Percentiles rank a stretch among this genome's conserved stretches.
phyloP scores from a whole-genome alignment of 2,329 filamentous ascomycete species.

The Epichloe hybrida region DNA sequence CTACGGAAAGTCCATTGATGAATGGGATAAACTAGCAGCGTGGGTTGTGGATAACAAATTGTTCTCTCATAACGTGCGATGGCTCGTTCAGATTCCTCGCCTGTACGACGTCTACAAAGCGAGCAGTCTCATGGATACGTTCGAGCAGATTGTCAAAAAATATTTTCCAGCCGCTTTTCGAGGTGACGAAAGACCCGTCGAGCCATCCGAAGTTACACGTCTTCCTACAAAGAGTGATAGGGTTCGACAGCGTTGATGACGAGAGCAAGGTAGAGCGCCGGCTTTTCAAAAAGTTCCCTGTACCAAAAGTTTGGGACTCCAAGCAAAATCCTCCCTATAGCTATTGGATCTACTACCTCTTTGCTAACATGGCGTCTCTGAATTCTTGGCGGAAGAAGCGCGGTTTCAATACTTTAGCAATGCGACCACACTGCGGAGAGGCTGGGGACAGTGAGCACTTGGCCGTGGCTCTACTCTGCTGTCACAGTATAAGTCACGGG shows the following conservation, averaged over 20 bases:
- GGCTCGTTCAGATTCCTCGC: conserved; percentile 90
- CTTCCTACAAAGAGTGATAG: conserved; percentile 88
- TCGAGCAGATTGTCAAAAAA: conserved; percentile 83
- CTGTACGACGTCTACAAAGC: conserved; percentile 94
- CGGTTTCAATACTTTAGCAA: conserved; percentile 88
- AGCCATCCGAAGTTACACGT: conserved; percentile 88
- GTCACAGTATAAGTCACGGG: conserved; percentile 94
- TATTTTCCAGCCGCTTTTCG: conserved; percentile 85
- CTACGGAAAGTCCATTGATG: conserved; percentile 80
- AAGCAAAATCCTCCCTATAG: conserved; percentile 96
- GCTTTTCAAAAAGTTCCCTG: conserved; percentile 89
- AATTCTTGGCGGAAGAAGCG: conserved; percentile 84
- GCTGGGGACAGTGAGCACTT: conserved; percentile 94
- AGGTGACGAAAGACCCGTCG: conserved; percentile 76
- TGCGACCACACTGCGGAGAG: conserved; percentile 91
- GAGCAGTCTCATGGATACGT: conserved; percentile 72
- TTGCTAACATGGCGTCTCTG: conserved; percentile 82
- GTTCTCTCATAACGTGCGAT: conserved; percentile 93
- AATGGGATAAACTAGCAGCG: conserved; percentile 94
- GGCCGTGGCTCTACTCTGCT: conserved; percentile 79
- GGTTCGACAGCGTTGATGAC: conserved; percentile 95
- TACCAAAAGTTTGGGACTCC: conserved; percentile 76
- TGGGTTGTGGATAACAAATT: conserved; percentile 98
- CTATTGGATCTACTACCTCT: conserved; percentile 98
- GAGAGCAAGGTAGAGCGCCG: conserved; percentile 93